Conservation (phyloP, 2,329 filamentous ascomycete species). For the Pseudogymnoascus sp. region DNA sequence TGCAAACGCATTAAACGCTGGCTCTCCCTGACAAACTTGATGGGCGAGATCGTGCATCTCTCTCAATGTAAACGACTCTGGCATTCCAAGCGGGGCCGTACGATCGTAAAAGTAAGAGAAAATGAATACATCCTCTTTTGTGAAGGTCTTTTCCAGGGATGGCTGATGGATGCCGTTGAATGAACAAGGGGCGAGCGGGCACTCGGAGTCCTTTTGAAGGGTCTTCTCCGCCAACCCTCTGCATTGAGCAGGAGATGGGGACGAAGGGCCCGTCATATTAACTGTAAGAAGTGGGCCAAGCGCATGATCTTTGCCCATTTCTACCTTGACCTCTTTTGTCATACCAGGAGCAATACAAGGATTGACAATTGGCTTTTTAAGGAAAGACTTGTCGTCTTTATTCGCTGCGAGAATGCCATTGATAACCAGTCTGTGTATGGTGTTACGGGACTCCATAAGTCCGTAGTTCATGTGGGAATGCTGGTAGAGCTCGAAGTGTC, state of each 20-base stretch:
- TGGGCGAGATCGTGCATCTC: slow-evolving; percentile 81
- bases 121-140: slow-evolving; percentile 85
- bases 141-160: slow-evolving; percentile 82
- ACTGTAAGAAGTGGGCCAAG: slow-evolving; percentile 59
- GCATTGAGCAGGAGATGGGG: slow-evolving; percentile 74
- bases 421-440: slow-evolving; percentile 70
- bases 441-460: slow-evolving; percentile 86
- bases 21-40: slow-evolving; percentile 73
- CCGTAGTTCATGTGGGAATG: slow-evolving; percentile 97
- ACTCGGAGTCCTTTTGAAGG: slow-evolving; percentile 75
- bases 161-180: slow-evolving; percentile 98
- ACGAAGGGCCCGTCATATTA: slow-evolving; percentile 79
- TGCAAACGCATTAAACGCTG: slow-evolving; percentile 72
- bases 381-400: slow-evolving; percentile 55
- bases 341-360: slow-evolving; percentile 81
- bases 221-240: slow-evolving; percentile 85
- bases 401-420: slow-evolving; percentile 61
- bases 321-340: slow-evolving; percentile 63
- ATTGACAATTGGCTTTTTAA: slow-evolving; percentile 64
- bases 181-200: slow-evolving; percentile 82
- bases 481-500: slow-evolving; percentile 89
- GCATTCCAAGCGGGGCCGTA: slow-evolving; percentile 89
- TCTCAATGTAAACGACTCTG: slow-evolving; percentile 87
- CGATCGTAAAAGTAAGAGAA: slow-evolving; percentile 99
- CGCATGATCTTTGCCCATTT: slow-evolving; percentile 56